These are phyloP conservation scores for Talaromyces pinophilus DNA, from an alignment of 2,329 filamentous ascomycete genomes.

Conservation along the genomic window DNA sequence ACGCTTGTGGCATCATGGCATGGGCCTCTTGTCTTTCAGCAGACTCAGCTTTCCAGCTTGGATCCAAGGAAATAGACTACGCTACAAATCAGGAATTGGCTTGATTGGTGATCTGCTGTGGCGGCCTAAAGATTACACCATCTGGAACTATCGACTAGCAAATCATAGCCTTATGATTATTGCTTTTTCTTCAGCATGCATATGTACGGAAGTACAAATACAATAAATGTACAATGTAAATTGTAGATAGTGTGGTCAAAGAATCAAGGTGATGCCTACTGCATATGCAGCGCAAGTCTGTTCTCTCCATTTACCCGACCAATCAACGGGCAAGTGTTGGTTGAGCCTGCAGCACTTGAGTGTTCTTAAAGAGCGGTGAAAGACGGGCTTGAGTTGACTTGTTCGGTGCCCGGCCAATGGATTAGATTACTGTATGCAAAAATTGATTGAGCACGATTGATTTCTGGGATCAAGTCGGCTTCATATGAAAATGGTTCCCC, in stretches of 20 bases:
- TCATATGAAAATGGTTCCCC: background rate
- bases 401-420: background rate
- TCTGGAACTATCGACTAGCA: background rate
- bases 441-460: background rate
- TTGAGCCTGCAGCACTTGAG: background rate
- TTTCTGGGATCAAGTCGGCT: background rate
- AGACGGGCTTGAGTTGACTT: background rate
- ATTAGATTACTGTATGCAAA: background rate
- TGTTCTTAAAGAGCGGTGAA: constrained; percentile 7
- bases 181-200: background rate
- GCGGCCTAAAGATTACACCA: background rate
- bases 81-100: background rate
- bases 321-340: background rate
- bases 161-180: constrained; percentile 3
- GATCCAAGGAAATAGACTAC: background rate
- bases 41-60: background rate
- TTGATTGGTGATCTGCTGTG: constrained; percentile 11
- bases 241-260: background rate
- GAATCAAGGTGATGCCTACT: constrained; percentile 1
- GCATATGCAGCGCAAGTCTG: background rate
- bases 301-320: background rate
- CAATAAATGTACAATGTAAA: background rate
- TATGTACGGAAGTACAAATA: too few species aligned
- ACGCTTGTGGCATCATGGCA: too few species aligned
- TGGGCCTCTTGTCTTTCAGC: background rate